phyloP scores from a whole-genome alignment of 2,329 filamentous ascomycete genomes.

The Alternaria panax region DNA sequence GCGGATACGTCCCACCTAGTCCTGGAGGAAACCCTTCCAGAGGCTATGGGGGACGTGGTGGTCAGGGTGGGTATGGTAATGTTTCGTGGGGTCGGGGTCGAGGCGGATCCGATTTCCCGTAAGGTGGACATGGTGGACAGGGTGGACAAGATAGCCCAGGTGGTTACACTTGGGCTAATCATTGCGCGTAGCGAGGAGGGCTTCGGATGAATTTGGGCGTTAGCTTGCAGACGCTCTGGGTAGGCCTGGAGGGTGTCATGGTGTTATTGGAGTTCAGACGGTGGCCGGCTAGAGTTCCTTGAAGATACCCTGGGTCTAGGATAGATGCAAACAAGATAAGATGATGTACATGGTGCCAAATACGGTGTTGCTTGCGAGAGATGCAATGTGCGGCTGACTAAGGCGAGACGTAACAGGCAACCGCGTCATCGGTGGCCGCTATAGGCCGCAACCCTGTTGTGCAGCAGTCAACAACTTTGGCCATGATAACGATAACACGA shows the following conservation, averaged over 20 bases:
- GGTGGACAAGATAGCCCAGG: too few species aligned
- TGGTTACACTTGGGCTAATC: background rate
- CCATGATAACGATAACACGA: slow-evolving; percentile 1
- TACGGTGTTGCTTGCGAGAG: slow-evolving; percentile 6
- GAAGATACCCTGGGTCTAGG: background rate
- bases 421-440: slow-evolving; percentile 10
- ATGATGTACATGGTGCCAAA: background rate
- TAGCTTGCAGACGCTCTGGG: background rate
- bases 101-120: background rate
- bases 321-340: background rate
- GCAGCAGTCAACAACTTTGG: slow-evolving; percentile 4
- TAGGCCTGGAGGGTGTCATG: background rate
- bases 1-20: background rate
- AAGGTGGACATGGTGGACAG: background rate
- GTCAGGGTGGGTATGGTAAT: background rate
- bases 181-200: background rate
- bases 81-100: background rate
- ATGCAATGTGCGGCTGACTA: slow-evolving; percentile 10
- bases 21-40: slow-evolving; percentile 1
- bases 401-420: background rate
- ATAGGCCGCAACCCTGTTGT: slow-evolving; percentile 3
- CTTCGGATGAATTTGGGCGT: background rate
- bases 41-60: background rate
- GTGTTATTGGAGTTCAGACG: background rate
- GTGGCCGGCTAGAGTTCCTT: background rate